Base-by-base conservation (phyloP, 768 basidiomycete species). In the Hypholoma sublateritium region DNA sequence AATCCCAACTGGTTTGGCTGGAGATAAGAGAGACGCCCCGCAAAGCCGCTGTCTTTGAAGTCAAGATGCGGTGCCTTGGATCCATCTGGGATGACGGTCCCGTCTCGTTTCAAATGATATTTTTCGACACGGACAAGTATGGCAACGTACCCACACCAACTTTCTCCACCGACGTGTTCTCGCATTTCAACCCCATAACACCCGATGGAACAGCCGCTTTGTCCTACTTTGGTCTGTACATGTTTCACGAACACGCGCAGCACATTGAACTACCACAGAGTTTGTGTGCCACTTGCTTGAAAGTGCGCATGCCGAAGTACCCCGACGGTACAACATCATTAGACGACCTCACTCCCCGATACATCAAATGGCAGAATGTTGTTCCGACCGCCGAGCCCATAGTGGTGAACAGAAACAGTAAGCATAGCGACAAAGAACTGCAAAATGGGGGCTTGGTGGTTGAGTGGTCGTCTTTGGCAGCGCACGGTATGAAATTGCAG, bases 121-220 rank as follows among this genome's bases (percentile, higher is more conserved):
- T 52, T 13, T 24, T 22, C 12, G 50, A 52, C 37, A 52, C 50
- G n/a, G 50, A 52, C 25, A 37, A 52, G 19, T 52, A 52, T 17
- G 37, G 50, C 1, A 21, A 52, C 11, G 24, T 52, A 16, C 39
- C 36, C 13, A 39, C 25, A 41, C 50, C 50, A 8, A 52, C 50
- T 9, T 52, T 16, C 24, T 21, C 39, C 21, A 41, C 39, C 14
- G 39, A 52, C 34, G 25, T 42, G 11, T 52, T 35, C 21, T 39
- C 6, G 1, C 22, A 52, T 25, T 52, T 52, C 12, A 37, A 52
- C 24, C 50, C 50, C 19, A 17, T 37, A 13, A 13, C 22, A 2
- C 12, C 21, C 11, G n/a, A 25, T 5, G 24, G 25, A 1, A 41
- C 25, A 22, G 37, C 41, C 5, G 24, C 37, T 8, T 24, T 35